phyloP scores from a whole-genome alignment of 805 yeast species.

The Ogataea allantospora region DNA sequence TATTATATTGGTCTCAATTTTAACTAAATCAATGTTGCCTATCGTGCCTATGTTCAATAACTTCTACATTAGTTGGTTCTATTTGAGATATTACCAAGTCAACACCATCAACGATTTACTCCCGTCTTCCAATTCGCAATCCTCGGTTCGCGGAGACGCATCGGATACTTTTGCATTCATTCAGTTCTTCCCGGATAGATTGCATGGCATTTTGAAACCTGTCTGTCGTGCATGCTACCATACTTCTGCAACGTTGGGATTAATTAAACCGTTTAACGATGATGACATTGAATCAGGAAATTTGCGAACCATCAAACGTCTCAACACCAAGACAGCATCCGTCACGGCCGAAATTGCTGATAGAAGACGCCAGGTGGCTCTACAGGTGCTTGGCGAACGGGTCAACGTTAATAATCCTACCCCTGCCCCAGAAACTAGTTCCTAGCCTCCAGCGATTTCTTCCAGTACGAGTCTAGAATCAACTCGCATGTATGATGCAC shows the following conservation, averaged over 20 bases:
- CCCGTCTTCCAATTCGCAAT: constrained; percentile 23
- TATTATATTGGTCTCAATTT: constrained; percentile 30
- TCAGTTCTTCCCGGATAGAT: constrained; percentile 74
- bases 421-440: constrained; percentile 2
- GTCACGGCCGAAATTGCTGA: constrained; percentile 54
- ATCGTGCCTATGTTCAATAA: constrained; percentile 54
- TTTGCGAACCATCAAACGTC: constrained; percentile 64
- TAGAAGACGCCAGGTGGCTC: constrained; percentile 73
- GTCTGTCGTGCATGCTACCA: constrained; percentile 45
- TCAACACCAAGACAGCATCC: constrained; percentile 29
- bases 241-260: constrained; percentile 40
- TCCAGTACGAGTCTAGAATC: constrained; percentile 41
- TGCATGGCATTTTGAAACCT: constrained; percentile 51
- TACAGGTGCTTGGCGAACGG: constrained; percentile 66
- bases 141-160: constrained; percentile 71
- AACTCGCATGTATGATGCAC: constrained; percentile 50
- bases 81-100: constrained; percentile 73
- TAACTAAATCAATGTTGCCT: constrained; percentile 42
- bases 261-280: constrained; percentile 63
- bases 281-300: constrained; percentile 73
- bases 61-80: constrained; percentile 70
- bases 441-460: constrained; percentile 18
- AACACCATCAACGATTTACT: constrained; percentile 34
- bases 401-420: constrained; percentile 15
- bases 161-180: constrained; percentile 83